phyloP scores from a whole-genome alignment of 2,329 filamentous ascomycete genomes.

The Calonectria hawksworthii region DNA sequence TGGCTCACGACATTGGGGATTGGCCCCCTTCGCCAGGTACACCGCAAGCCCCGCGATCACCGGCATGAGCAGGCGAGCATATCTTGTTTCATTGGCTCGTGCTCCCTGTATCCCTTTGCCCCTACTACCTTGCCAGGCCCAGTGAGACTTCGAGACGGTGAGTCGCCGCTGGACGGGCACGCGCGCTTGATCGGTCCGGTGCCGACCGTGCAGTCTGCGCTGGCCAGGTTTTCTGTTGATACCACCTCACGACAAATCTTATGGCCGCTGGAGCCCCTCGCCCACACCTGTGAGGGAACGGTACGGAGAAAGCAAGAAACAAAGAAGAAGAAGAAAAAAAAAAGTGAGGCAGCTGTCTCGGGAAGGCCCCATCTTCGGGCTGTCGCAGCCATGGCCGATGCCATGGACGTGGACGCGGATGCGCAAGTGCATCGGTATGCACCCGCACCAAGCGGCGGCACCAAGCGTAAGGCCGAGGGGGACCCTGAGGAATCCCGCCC shows the following conservation, averaged over 20 bases:
- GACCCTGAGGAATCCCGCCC: constrained; percentile 54
- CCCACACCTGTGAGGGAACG: background rate
- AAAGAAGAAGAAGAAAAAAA: background rate
- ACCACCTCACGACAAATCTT: constrained; percentile 1
- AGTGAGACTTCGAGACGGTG: background rate
- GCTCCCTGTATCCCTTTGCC: background rate
- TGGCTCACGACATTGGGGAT: background rate
- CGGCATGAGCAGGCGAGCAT: background rate
- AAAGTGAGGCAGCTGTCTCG: constrained; percentile 18
- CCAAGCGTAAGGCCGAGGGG: constrained; percentile 64
- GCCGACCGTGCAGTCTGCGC: constrained; percentile 4
- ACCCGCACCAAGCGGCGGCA: constrained; percentile 48
- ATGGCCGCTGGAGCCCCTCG: background rate
- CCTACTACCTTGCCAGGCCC: background rate
- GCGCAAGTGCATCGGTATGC: constrained; percentile 19
- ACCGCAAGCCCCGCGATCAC: constrained; percentile 12
- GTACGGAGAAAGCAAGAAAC: background rate
- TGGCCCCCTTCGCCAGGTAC: background rate
- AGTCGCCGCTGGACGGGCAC: background rate
- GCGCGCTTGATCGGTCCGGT: constrained; percentile 6
- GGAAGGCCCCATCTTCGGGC: background rate
- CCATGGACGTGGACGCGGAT: constrained; percentile 57
- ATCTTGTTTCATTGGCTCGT: constrained; percentile 6
- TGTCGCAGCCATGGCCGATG: constrained; percentile 49
- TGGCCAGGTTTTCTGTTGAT: background rate